A percentile compares a stretch with the other conserved stretches of the same genome.
phyloP scores from a whole-genome alignment of 1,284 basidiomycete genomes.

The Fereydounia khargensis region DNA sequence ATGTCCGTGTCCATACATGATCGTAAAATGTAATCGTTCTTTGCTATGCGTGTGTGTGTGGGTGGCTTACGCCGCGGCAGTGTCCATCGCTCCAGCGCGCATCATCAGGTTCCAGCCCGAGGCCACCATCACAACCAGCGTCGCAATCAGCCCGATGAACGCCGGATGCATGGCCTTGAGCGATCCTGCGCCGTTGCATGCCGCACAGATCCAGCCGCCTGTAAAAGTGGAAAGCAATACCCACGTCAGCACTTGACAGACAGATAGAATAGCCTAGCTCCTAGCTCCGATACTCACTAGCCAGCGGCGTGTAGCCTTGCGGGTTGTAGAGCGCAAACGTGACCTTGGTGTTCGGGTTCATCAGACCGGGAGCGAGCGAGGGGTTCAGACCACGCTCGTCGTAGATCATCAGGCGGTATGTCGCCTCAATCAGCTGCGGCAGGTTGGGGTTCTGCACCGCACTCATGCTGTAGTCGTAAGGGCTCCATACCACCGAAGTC shows the following conservation, averaged over 20 bases:
- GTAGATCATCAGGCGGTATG: slow-evolving; percentile 49
- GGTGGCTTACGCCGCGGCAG: no score
- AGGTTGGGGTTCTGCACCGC: slow-evolving; percentile 32
- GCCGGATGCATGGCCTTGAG: slow-evolving; percentile 29
- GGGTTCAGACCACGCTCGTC: slow-evolving; percentile 46
- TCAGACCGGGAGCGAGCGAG: slow-evolving; percentile 29
- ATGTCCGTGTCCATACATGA: no score
- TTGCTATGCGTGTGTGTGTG: no score
- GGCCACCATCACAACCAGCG: slow-evolving; percentile 22
- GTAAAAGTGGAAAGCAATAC: no score
- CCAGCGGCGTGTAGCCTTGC: slow-evolving; percentile 50
- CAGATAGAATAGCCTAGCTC: neutral
- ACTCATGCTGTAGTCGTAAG: slow-evolving; percentile 43
- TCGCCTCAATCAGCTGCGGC: slow-evolving; percentile 47
- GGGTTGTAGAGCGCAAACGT: slow-evolving; percentile 55
- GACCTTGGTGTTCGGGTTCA: slow-evolving; percentile 49
- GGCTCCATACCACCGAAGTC: slow-evolving; percentile 49
- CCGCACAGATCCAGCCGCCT: slow-evolving; percentile 37
- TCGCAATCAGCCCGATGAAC: slow-evolving; percentile 24
- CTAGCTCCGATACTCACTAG: slow-evolving; percentile 14
- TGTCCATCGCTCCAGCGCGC: no score
- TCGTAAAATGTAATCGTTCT: no score
- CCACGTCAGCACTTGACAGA: no score
- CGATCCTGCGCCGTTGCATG: slow-evolving; percentile 31
- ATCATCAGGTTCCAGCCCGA: slow-evolving; percentile 20